Percentiles rank a stretch among this genome's conserved stretches.
Conservation (phyloP, 495 filamentous ascomycete genomes). For the Eremomyces bilateralis region DNA sequence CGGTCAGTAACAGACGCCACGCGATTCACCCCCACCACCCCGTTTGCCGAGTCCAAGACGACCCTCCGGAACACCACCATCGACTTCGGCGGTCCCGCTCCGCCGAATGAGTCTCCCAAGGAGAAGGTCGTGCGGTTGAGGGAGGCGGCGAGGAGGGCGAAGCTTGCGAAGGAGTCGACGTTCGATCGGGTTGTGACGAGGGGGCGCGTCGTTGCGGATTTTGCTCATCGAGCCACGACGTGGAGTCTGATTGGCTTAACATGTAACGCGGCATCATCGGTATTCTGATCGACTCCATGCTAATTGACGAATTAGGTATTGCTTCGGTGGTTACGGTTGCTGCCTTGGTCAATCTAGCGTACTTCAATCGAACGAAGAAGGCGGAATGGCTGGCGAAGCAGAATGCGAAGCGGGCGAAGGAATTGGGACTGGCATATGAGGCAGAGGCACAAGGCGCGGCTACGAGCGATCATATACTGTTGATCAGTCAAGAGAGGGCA, state of each 20-base stretch:
- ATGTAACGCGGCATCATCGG: slow-evolving; percentile 27
- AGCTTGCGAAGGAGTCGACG: slow-evolving; percentile 36
- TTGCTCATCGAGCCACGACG: slow-evolving; percentile 58
- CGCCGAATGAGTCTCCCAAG: slow-evolving; percentile 51
- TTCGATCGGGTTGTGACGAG: slow-evolving; percentile 48
- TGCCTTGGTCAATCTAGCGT: slow-evolving; percentile 65
- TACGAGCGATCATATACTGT: not conserved
- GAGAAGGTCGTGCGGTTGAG: slow-evolving; percentile 76
- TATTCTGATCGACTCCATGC: not conserved
- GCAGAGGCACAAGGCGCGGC: slow-evolving; percentile 11
- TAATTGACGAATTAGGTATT: slow-evolving; percentile 30
- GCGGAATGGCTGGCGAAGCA: slow-evolving; percentile 15
- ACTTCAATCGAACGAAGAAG: slow-evolving; percentile 55
- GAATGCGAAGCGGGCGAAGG: slow-evolving; percentile 12
- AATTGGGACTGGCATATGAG: slow-evolving; percentile 10
- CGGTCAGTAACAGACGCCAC: slow-evolving; percentile 86
- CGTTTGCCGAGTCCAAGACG: slow-evolving; percentile 57
- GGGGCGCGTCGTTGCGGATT: slow-evolving; percentile 58
- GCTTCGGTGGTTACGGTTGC: slow-evolving; percentile 54
- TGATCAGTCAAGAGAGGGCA: not conserved
- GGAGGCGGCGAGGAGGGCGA: slow-evolving; percentile 50
- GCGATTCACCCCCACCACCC: slow-evolving; percentile 80
- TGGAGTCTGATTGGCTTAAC: slow-evolving; percentile 56
- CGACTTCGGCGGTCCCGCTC: slow-evolving; percentile 15
- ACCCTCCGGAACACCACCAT: slow-evolving; percentile 12